Percentiles rank a stretch among this genome's conserved stretches.
Evolutionary conservation across 441 rosid genomes (phyloP).

Genomic region (Capsella rubella): DNA sequence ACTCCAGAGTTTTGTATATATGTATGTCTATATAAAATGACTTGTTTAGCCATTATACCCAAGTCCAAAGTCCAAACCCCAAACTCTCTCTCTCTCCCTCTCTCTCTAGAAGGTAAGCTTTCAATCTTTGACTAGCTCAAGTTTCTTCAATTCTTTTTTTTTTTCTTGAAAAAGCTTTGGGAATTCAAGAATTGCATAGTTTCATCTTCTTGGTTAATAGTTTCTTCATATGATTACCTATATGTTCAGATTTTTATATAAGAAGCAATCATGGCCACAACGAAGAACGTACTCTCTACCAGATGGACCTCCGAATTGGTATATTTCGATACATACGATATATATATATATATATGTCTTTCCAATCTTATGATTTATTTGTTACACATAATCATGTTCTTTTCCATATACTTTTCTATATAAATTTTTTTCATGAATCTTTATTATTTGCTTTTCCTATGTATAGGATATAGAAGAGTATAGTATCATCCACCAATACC

Average conservation of each 20-base stretch:
- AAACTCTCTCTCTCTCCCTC: constrained; percentile 32
- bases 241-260: constrained; percentile 23
- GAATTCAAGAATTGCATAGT: constrained; percentile 11
- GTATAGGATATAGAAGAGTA: constrained; percentile 41
- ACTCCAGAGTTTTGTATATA: constrained; percentile 11
- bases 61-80: constrained; percentile 4
- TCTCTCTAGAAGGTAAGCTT: constrained; percentile 31
- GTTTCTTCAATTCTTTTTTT: constrained; percentile 6
- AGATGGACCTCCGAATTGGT: constrained; percentile 41
- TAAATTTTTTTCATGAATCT: constrained; percentile 15
- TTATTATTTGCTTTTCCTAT: background rate
- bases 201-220: background rate
- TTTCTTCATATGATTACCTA: constrained; percentile 2
- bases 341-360: background rate
- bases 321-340: background rate
- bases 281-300: constrained; percentile 9
- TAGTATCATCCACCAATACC: constrained; percentile 36
- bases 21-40: background rate
- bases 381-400: background rate
- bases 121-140: constrained; percentile 7
- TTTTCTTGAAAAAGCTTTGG: background rate
- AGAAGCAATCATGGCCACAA: constrained; percentile 27
- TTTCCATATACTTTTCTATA: background rate
- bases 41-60: constrained; percentile 10
- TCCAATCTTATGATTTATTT: constrained; percentile 7